phyloP scores from a whole-genome alignment of 2,329 filamentous ascomycete genomes.

The Nothophoma quercina region DNA sequence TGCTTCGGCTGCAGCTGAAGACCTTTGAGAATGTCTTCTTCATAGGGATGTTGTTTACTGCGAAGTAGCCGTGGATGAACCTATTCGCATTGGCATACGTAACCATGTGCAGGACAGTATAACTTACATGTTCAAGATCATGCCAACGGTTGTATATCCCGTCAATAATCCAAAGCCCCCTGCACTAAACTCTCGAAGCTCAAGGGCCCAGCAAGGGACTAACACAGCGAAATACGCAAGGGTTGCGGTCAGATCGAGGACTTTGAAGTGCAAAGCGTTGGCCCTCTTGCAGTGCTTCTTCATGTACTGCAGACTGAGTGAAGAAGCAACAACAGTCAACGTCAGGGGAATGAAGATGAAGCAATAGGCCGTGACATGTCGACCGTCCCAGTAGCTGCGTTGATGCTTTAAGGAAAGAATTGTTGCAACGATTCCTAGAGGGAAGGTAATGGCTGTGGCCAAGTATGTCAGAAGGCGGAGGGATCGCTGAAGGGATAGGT shows the following conservation, averaged over 20 bases:
- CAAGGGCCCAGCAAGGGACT: constrained; percentile 10
- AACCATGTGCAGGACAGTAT: neutral
- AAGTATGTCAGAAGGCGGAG: constrained; percentile 14
- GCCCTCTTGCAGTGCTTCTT: constrained; percentile 13
- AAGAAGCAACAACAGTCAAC: constrained; percentile 1
- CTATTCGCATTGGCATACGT: neutral
- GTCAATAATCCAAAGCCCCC: constrained; percentile 12
- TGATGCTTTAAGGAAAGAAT: neutral
- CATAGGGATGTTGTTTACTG: neutral
- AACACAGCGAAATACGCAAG: constrained; percentile 1
- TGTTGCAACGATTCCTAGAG: constrained; percentile 9
- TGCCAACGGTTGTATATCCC: constrained; percentile 9
- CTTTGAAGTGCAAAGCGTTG: neutral
- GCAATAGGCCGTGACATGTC: constrained; percentile 6
- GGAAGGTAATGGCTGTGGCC: constrained; percentile 6
- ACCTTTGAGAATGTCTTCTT: neutral
- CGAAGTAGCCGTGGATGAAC: constrained; percentile 15
- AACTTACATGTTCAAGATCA: constrained; percentile 17
- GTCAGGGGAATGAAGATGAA: constrained; percentile 15
- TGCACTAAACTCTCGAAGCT: neutral
- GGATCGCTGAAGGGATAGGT: neutral
- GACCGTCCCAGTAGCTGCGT: neutral
- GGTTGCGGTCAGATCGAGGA: constrained; percentile 2
- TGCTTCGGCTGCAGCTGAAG: neutral
- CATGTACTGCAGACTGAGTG: constrained; percentile 10